Percentiles rank a stretch among this genome's conserved stretches.
These are phyloP conservation scores for Flaveria trinervia DNA, from an alignment of 129 eudicot species.

Conservation along the genomic window DNA sequence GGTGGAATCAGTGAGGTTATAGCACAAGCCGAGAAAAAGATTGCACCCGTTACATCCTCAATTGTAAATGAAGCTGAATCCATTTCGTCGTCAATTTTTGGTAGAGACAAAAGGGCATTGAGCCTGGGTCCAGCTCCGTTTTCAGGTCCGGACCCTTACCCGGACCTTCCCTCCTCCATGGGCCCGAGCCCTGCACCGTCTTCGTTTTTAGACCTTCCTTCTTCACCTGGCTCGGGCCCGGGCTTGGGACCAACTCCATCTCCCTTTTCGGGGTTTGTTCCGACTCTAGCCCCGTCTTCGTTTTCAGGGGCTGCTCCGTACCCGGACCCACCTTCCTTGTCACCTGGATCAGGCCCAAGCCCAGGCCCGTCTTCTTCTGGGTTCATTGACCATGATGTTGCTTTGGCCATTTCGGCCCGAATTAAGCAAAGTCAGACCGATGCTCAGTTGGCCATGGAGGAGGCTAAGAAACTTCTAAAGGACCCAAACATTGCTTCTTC, in stretches of 20 bases:
- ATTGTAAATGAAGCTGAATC: conserved; percentile 16
- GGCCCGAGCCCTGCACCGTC: not conserved
- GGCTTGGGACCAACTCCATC: conserved; percentile 5
- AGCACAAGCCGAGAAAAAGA: not conserved
- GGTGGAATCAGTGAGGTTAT: conserved; percentile 13
- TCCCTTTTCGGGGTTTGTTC: not conserved
- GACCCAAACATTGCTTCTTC: conserved; percentile 34
- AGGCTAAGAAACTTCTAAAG: conserved; percentile 32
- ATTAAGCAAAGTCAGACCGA: conserved; percentile 37
- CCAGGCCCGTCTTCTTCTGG: conserved; percentile 16
- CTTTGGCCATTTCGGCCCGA: conserved; percentile 34
- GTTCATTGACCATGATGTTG: conserved; percentile 35
- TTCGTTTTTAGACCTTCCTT: not conserved
- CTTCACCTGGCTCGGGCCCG: conserved; percentile 5
- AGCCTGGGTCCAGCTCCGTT: conserved; percentile 13
- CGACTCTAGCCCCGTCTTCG: conserved; percentile 12
- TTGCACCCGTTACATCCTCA: conserved; percentile 23
- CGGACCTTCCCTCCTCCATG: not conserved
- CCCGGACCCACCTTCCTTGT: not conserved
- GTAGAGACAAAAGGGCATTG: not conserved
- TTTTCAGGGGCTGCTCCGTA: conserved; percentile 13
- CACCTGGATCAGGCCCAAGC: not conserved
- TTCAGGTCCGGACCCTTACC: not conserved
- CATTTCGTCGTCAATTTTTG: not conserved
- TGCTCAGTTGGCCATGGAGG: conserved; percentile 33